Base-by-base conservation (phyloP, 345 rosid species). In the Aquilaria yunnanensis region DNA sequence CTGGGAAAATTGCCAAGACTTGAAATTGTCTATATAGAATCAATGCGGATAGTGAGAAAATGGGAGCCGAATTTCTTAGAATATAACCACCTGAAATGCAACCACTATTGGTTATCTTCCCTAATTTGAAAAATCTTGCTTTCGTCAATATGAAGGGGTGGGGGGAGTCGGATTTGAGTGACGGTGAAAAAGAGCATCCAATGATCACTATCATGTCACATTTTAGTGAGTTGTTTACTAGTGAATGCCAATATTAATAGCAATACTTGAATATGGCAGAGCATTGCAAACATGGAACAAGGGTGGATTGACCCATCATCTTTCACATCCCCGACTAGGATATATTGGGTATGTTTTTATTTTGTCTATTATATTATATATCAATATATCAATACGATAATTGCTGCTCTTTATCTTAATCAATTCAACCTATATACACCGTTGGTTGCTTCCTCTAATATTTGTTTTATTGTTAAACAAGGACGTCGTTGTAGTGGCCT, bases 1-100 rank as follows among this genome's bases (percentile, higher is more conserved):
- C 51, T 67, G 12, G 76, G 72, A 14, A 52, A 43, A 12, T n/a
- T 73, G 13, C 54, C 59, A 5, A 53, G 16, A 6, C 77, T 73
- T 12, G 72, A 54, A 32, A n/a, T 41, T 10, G 72, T 67, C 16
- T 2, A 9, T 6, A 32, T 64, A 32, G 31, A n/a, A 33, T 8
- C n/a, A 3, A 41, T 71, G 59, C 4, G 12, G 7, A n/a, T 16
- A 10, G 32, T 54, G 10, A 56, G 34, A 50, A 49, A 3, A 14
- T 49, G 8, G 52, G 52, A 16, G 23, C 23, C 23, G 23, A 16
- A 16, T 0, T 16, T 16, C 23, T 16, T 16, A 16, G 23, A 16
- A 16, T 16, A 16, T 16, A 16, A 0, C 23, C 23, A 16, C 23
- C 23, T 16, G 23, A 16, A 16, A 16, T 16, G 23, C 23, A 16